A percentile compares a stretch with the other conserved stretches of the same genome.
Conservation (phyloP, 352 stramenopile species). For the Phytophthora cryptogea region DNA sequence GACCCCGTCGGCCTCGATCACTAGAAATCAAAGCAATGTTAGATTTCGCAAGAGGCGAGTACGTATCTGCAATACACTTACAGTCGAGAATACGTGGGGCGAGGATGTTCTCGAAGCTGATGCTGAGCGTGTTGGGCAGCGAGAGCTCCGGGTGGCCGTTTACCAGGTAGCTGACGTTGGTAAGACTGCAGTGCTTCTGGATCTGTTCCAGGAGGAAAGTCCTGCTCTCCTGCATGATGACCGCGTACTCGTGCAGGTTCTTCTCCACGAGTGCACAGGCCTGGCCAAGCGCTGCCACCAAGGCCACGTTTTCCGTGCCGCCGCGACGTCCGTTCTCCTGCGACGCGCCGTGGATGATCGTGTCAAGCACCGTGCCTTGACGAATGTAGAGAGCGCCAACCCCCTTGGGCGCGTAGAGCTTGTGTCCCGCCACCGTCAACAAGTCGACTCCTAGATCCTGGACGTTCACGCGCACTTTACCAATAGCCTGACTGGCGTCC, state of each 20-base stretch:
- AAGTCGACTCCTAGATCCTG: conserved; percentile 90
- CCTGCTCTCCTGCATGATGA: conserved; percentile 71
- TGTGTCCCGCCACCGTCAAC: conserved; percentile 97
- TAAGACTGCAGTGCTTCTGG: conserved; percentile 46
- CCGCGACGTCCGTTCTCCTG: conserved; percentile 93
- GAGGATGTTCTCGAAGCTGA: conserved; percentile 90
- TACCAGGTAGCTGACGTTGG: conserved; percentile 61
- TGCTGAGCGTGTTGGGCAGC: conserved; percentile 97
- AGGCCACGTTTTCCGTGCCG: conserved; percentile 97
- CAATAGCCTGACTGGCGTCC: conserved; percentile 96
- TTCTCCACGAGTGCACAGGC: conserved; percentile 76
- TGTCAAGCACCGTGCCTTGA: conserved; percentile 40
- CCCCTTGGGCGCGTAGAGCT: conserved; percentile 97
- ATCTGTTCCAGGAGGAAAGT: conserved; percentile 56
- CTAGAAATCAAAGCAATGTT: conserved; percentile 19
- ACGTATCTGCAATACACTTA: conserved; percentile 30
- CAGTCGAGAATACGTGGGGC: conserved; percentile 85
- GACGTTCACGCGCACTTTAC: conserved; percentile 92
- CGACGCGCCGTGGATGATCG: conserved; percentile 90
- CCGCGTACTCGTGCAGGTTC: conserved; percentile 71
- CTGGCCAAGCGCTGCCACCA: conserved; percentile 93
- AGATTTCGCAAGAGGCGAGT: too few relatives aligned
- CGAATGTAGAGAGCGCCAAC: conserved; percentile 84
- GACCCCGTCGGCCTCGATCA: conserved; percentile 84
- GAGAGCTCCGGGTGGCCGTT: conserved; percentile 86